Evolutionary conservation across 192 early-diverging fungal genomes (phyloP).

Genomic region (Coemansia umbellata): DNA sequence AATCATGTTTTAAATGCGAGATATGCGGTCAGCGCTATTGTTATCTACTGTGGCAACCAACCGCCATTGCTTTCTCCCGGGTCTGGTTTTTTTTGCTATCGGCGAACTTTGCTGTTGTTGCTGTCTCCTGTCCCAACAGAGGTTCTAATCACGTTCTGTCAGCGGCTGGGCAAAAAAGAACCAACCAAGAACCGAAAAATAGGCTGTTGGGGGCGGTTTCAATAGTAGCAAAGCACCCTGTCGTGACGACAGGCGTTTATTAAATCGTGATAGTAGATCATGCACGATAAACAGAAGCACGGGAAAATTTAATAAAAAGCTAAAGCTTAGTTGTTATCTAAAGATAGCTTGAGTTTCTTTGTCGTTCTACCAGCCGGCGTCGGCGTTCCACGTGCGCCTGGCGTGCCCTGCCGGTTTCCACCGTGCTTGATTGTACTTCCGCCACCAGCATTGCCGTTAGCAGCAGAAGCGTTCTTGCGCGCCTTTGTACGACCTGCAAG

Average conservation of each 20-base stretch:
- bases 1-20: too few relatives aligned
- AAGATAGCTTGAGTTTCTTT: constrained; percentile 43
- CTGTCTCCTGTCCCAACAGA: too few relatives aligned
- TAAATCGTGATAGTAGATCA: constrained; percentile 1
- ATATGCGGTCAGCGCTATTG: too few relatives aligned
- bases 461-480: background rate
- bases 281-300: background rate
- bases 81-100: too few relatives aligned
- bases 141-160: too few relatives aligned
- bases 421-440: constrained; percentile 44
- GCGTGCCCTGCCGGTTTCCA: constrained; percentile 16
- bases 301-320: background rate
- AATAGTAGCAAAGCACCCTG: too few relatives aligned
- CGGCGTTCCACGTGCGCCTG: constrained; percentile 16
- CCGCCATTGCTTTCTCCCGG: too few relatives aligned
- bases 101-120: too few relatives aligned
- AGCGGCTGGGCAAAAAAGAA: too few relatives aligned
- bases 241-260: constrained; percentile 3
- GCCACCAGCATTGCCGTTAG: background rate
- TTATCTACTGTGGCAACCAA: too few relatives aligned
- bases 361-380: constrained; percentile 17
- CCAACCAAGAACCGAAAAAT: too few relatives aligned
- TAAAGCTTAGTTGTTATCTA: constrained; percentile 16
- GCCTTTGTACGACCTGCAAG: background rate
- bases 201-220: too few relatives aligned